Conservation (phyloP, 768 basidiomycete species). For the Termitomyces sp. region DNA sequence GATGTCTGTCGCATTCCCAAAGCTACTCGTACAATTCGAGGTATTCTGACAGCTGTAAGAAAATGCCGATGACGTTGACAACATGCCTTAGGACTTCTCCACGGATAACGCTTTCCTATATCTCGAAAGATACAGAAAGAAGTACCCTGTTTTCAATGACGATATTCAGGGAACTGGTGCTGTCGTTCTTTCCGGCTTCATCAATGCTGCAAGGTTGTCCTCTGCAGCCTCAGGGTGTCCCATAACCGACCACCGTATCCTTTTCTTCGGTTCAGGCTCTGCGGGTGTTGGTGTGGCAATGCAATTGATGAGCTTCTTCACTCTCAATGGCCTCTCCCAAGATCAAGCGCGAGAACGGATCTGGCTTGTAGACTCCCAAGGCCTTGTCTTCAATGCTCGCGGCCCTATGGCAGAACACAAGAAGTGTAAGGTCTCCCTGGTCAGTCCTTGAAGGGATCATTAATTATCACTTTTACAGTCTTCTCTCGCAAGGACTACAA, state of each 20-base stretch:
- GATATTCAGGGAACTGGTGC: slow-evolving; percentile 91
- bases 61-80: not conserved
- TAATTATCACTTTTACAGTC: slow-evolving; percentile 33
- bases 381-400: slow-evolving; percentile 73
- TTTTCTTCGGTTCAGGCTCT: slow-evolving; percentile 91
- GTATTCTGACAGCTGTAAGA: slow-evolving; percentile 23
- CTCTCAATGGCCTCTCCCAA: slow-evolving; percentile 64
- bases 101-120: slow-evolving; percentile 89
- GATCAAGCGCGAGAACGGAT: slow-evolving; percentile 75
- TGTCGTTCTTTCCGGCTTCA: slow-evolving; percentile 84
- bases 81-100: slow-evolving; percentile 68
- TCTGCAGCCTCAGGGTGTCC: slow-evolving; percentile 64
- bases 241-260: slow-evolving; percentile 71
- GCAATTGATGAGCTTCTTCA: slow-evolving; percentile 88
- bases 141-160: slow-evolving; percentile 83
- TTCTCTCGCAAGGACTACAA: slow-evolving; percentile 80
- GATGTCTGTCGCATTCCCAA: slow-evolving; percentile 69
- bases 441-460: not conserved
- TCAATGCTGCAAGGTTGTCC: slow-evolving; percentile 80
- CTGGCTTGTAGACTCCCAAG: slow-evolving; percentile 84
- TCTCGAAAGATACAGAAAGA: slow-evolving; percentile 67
- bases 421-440: slow-evolving; percentile 45
- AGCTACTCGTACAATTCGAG: slow-evolving; percentile 83
- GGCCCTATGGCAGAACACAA: slow-evolving; percentile 79
- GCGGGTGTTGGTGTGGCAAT: slow-evolving; percentile 90